phyloP scores from a whole-genome alignment of 1,284 basidiomycete genomes.

The Mycena citricolor region DNA sequence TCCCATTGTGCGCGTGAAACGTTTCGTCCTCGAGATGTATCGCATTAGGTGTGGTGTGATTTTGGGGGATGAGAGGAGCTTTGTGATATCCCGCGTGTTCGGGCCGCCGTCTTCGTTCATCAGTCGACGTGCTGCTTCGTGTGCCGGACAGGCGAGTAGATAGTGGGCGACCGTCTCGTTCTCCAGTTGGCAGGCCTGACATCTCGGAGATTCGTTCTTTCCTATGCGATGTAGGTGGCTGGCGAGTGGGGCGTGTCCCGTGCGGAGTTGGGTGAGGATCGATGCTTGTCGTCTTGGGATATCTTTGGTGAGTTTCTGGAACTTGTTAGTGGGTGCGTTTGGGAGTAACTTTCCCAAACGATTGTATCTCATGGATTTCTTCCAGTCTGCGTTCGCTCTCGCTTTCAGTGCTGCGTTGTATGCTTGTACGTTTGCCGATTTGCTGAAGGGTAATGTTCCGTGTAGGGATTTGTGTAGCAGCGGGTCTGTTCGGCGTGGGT shows the following conservation, averaged over 20 bases:
- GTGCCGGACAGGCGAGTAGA: slow-evolving; percentile 4
- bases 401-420: not conserved
- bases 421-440: not conserved
- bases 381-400: not conserved
- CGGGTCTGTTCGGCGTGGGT: too few relatives aligned
- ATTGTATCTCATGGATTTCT: not conserved
- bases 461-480: not conserved
- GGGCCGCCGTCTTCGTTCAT: too few relatives aligned
- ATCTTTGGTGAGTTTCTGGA: not conserved
- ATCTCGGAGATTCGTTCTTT: slow-evolving; percentile 18
- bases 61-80: too few relatives aligned
- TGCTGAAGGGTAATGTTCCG: slow-evolving; percentile 3
- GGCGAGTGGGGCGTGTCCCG: slow-evolving; percentile 25
- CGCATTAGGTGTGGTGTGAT: too few relatives aligned
- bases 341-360: not conserved
- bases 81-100: too few relatives aligned
- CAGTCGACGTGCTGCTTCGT: not conserved
- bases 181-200: slow-evolving; percentile 25
- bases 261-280: slow-evolving; percentile 2
- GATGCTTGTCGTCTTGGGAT: slow-evolving; percentile 7
- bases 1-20: too few relatives aligned
- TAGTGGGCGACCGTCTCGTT: slow-evolving; percentile 10
- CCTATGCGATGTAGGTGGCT: slow-evolving; percentile 27
- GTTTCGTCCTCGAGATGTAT: too few relatives aligned
- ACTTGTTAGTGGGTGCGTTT: not conserved